Base-by-base conservation (phyloP, 2,329 filamentous ascomycete species). In the Nemania sp. region DNA sequence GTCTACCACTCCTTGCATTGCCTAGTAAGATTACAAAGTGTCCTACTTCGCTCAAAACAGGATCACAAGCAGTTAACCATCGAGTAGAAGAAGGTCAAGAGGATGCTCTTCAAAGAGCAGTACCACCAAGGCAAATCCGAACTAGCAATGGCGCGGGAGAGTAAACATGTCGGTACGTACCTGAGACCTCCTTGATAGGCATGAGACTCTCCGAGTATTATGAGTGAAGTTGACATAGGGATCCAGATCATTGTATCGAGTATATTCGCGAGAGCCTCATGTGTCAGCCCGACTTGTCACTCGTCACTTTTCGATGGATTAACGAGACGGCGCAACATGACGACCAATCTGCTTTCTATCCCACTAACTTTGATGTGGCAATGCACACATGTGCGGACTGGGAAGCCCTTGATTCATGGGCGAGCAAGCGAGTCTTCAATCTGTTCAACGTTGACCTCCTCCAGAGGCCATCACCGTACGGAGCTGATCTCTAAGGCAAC, bases 231-330 rank as follows among this genome's bases (percentile, higher is more conserved):
- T 40, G 17, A 36, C 28, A 23, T 9, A 30, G 19, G 9, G 14
- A 22, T 30, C n/a, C 19, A 54, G 52, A 54, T 40, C 46, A 54
- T n/a, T 54, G 52, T 17, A 34, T 50, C 4, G 52, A 54, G 17
- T 54, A 49, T 31, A 54, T 54, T 17, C 52, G 46, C 3, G 52
- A 54, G 40, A 20, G 40, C 20, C 28, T 54, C 6, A 54, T 54
- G 52, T 54, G 52, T 24, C 45, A 54, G 34, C 52, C 52, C 6
- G 52, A 50, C 23, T 33, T 54, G 3, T 50, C 52, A 7, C 45
- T 54, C 40, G 52, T 54, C 6, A 54, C 52, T 5, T 54, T 46
- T 26, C 46, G 52, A 6, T 54, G 52, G 52, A 54, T 54, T 12
- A 54, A 54, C 40, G 46, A 54, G 11, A 54, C 52, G 46, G 52